Evolutionary conservation across 352 stramenopile species (phyloP).

Genomic region (Bremia lactucae): DNA sequence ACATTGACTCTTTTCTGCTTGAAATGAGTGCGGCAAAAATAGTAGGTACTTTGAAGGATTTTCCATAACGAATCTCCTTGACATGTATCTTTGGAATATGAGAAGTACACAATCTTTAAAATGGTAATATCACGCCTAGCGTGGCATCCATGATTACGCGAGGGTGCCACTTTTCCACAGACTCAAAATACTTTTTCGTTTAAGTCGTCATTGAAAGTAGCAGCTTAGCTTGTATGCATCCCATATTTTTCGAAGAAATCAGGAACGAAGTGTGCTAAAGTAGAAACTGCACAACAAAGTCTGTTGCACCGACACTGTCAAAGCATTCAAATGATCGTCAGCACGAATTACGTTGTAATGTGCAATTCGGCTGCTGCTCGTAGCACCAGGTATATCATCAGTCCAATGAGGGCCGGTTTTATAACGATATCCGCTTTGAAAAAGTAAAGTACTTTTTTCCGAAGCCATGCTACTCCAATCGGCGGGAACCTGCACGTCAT

Average conservation of each 20-base stretch:
- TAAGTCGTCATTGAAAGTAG: conserved; percentile 48
- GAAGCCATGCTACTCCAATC: conserved; percentile 39
- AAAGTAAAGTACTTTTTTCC: conserved; percentile 21
- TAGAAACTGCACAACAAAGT: conserved; percentile 23
- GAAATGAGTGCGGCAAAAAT: conserved; percentile 60
- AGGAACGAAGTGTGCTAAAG: conserved; percentile 28
- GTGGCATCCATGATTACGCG: conserved; percentile 12
- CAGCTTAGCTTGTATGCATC: conserved; percentile 40
- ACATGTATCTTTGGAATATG: conserved; percentile 42
- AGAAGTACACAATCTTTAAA: conserved; percentile 60
- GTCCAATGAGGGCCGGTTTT: conserved; percentile 41
- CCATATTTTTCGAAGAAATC: conserved; percentile 19
- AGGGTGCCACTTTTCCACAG: conserved; percentile 45
- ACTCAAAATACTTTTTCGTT: conserved; percentile 46
- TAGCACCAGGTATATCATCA: conserved; percentile 38
- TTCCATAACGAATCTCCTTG: conserved; percentile 31
- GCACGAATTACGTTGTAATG: conserved; percentile 9
- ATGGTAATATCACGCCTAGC: conserved; percentile 21
- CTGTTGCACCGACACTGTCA: conserved; percentile 20
- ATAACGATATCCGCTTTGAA: conserved; percentile 29
- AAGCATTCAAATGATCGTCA: conserved; percentile 11
- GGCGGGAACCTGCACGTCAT: conserved; percentile 39
- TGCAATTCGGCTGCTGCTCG: conserved; percentile 22
- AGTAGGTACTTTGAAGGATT: conserved; percentile 25
- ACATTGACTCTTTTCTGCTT: no score